Base-by-base conservation (phyloP, 306 rosid genomes). In the Fragaria iinumae region DNA sequence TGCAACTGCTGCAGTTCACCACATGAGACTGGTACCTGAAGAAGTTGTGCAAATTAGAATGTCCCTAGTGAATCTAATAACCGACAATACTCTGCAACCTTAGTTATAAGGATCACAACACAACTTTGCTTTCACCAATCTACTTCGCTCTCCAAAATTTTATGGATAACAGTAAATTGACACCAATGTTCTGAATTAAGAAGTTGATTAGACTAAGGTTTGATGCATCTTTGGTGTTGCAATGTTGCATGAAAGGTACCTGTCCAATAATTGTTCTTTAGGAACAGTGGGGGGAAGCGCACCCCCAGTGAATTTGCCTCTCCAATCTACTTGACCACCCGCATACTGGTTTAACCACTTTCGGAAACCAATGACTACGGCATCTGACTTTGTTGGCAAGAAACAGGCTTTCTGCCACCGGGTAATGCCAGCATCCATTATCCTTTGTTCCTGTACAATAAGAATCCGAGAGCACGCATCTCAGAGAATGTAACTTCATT, bases 331-430 rank as follows among this genome's bases (percentile, higher is more conserved):
- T 80, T 88, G 83, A 69, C 92, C 90, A 59, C 88, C 94, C 3
- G 93, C 90, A 67, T 91, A 88, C 82, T 84, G 90, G 77, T 82
- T 94, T 59, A 94, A 75, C 98, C 98, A 94, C 66, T 83, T 94
- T 85, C 98, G 85, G 79, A 81, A 92, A 67, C 87, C 95, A 76
- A 90, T 72, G 64, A 92, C 98, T 44, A 82, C 80, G 8, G 93
- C 90, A 84, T 94, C 98, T 44, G 98, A 77, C 53, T 89, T 94
- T 69, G 92, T 88, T 20, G 98, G 98, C 83, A 92, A 82, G 80
- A 85, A 94, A 79, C 98, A 94, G 17, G 91, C 90, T 80, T 81
- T 92, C 49, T 81, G 91, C 98, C 98, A 94, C 77, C 86, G 89
- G 25, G 65, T 57, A 74, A 73, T 69, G 48, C 93, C 97, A 10